Base-by-base conservation (phyloP, 352 stramenopile species). In the Globisporangium recalcitrans region DNA sequence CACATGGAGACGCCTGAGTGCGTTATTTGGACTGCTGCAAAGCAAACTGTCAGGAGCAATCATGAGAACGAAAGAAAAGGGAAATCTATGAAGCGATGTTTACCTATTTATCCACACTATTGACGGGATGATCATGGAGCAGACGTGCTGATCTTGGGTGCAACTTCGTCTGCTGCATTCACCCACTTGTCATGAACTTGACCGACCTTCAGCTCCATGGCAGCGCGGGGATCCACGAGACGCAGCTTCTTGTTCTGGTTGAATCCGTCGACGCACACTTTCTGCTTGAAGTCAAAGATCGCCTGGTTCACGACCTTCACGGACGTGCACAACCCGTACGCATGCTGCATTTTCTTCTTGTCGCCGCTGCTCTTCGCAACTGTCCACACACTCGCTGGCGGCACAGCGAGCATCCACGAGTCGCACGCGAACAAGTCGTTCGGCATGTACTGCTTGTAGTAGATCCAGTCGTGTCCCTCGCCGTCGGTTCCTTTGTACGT, bases 341-440 rank as follows among this genome's bases (percentile, higher is more conserved):
- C 82, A 48, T 90, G 70, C 49, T 80, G 61, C 71, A 91, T 80
- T 13, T 59, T 56, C 56, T 80, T 67, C 26, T 67, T 56, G 55
- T 92, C 73, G 19, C 69, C 62, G 6, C 65, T 69, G 31, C 69
- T 58, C 66, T 89, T 85, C 14, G 80, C 80, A 24, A 82, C 58
- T 13, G 75, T 78, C 85, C 85, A 94, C 9, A 92, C 58, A 6
- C 73, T 78, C 22, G 72, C 58, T 0, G 82, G 82, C 11, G 85
- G 82, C 21, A 75, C 32, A 1, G 81, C 73, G 48, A 94, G 64
- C 26, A 92, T 62, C 82, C 82, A 94, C 58, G 84, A 77, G 56
- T 94, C 82, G 54, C 85, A 94, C 22, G 80, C 65, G 55, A 94
- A 92, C 32, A 92, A 29, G 32, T 94, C 73, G 36, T 79, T 72